These are phyloP conservation scores for Blumeriella jaapii DNA, from an alignment of 2,329 filamentous ascomycete genomes.

Conservation along the genomic window DNA sequence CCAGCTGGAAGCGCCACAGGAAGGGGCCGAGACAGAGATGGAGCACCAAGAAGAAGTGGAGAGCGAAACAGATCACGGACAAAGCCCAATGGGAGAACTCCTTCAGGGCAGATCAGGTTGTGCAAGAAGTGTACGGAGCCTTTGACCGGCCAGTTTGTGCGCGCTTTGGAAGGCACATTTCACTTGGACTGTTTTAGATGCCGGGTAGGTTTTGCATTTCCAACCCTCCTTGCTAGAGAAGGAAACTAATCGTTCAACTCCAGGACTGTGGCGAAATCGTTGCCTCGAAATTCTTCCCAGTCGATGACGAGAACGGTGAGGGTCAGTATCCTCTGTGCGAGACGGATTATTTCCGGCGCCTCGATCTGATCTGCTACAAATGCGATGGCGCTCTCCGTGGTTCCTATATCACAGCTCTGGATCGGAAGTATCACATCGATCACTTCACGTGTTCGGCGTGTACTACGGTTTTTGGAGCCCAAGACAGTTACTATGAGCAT, in stretches of 20 bases:
- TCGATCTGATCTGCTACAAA: conserved; percentile 82
- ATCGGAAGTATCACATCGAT: conserved; percentile 97
- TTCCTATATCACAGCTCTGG: conserved; percentile 94
- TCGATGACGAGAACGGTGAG: conserved; percentile 76
- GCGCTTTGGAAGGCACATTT: conserved; percentile 85
- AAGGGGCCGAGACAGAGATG: conserved; percentile 19
- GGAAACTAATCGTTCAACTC: conserved; percentile 12
- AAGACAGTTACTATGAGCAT: conserved; percentile 98
- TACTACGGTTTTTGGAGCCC: conserved; percentile 92
- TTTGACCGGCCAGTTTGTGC: conserved; percentile 89
- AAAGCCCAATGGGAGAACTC: conserved; percentile 36
- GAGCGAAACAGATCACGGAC: conserved; percentile 47
- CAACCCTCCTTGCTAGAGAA: conserved; percentile 11
- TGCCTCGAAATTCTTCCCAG: conserved; percentile 96
- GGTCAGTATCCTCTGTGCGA: conserved; percentile 93
- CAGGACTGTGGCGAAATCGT: conserved; percentile 97
- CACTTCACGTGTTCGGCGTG: conserved; percentile 98
- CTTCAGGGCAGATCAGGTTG: conserved; percentile 49
- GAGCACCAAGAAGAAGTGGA: conserved; percentile 30
- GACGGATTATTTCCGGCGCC: conserved; percentile 89
- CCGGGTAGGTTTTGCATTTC: conserved; percentile 47
- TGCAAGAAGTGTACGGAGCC: conserved; percentile 84
- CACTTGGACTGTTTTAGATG: conserved; percentile 98
- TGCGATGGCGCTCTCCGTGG: conserved; percentile 88
- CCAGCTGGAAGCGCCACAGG: conserved; percentile 22